These are phyloP conservation scores for Helianthus annuus DNA, from an alignment of 129 eudicot species.

Conservation along the genomic window DNA sequence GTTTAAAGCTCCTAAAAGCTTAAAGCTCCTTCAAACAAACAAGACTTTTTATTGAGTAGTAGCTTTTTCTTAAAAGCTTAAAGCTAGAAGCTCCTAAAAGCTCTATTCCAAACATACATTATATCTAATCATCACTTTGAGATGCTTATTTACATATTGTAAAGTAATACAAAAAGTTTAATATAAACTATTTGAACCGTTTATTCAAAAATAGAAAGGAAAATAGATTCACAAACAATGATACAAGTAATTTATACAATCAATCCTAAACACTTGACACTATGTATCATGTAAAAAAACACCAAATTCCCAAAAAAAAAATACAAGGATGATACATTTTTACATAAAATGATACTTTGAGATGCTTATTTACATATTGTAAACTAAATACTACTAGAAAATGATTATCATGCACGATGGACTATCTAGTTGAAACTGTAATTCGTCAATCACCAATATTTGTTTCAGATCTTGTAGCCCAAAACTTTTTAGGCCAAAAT, in stretches of 20 bases:
- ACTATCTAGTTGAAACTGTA: background rate
- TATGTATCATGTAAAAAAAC: background rate
- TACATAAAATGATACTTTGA: background rate
- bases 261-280: background rate
- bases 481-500: slow-evolving; percentile 31
- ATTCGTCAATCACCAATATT: background rate
- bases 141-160: background rate
- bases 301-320: background rate
- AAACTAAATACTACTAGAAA: too few species aligned
- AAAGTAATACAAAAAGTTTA: background rate
- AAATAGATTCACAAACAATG: background rate
- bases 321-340: background rate
- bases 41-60: too few species aligned
- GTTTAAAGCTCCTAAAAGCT: too few species aligned
- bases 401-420: too few species aligned
- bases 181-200: background rate
- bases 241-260: background rate
- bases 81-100: too few species aligned
- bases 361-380: too few species aligned
- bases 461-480: background rate
- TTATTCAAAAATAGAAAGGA: background rate
- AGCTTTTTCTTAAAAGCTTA: too few species aligned
- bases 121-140: too few species aligned
- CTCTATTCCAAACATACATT: too few species aligned
- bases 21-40: too few species aligned